phyloP scores from a whole-genome alignment of 2,329 filamentous ascomycete species.

The Cytospora paraplurivora region DNA sequence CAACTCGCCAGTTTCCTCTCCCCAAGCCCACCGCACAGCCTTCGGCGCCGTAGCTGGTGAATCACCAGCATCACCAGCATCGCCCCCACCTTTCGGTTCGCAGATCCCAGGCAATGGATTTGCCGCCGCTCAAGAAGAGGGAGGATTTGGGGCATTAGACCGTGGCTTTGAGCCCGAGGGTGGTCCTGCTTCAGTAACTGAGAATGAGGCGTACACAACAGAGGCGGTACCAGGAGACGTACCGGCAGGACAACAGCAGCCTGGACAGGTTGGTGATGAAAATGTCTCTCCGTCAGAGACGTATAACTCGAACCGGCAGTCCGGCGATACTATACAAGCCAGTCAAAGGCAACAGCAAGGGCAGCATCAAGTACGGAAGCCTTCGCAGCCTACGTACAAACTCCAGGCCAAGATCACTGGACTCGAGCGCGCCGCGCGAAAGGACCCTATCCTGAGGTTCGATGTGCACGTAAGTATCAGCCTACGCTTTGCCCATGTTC shows the following conservation, averaged over 20 bases:
- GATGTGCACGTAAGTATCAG: slow-evolving; percentile 83
- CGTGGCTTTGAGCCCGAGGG: slow-evolving; percentile 48
- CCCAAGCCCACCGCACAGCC: slow-evolving; percentile 47
- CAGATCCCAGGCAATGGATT: slow-evolving; percentile 49
- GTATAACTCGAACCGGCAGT: slow-evolving; percentile 31
- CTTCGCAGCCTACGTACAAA: slow-evolving; percentile 71
- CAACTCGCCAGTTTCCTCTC: slow-evolving; percentile 54
- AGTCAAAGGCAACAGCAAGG: slow-evolving; percentile 45
- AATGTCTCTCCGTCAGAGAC: slow-evolving; percentile 27
- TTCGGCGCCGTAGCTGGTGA: slow-evolving; percentile 48
- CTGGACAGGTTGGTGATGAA: slow-evolving; percentile 12
- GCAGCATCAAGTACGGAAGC: slow-evolving; percentile 56
- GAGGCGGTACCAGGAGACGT: slow-evolving; percentile 34
- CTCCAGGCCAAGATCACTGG: slow-evolving; percentile 94
- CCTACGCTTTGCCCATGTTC: background rate
- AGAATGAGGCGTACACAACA: slow-evolving; percentile 42
- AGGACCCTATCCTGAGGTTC: slow-evolving; percentile 92
- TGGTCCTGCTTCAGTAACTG: slow-evolving; percentile 50
- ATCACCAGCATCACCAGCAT: slow-evolving; percentile 41
- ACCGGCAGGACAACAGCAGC: slow-evolving; percentile 30
- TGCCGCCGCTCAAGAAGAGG: slow-evolving; percentile 40
- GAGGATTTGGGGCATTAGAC: slow-evolving; percentile 41
- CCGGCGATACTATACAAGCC: slow-evolving; percentile 33
- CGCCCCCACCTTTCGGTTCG: slow-evolving; percentile 45
- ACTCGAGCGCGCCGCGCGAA: slow-evolving; percentile 88